A percentile compares a stretch with the other conserved stretches of the same genome.
phyloP scores from a whole-genome alignment of 2,329 filamentous ascomycete species.

The Purpureocillium lavendulum region DNA sequence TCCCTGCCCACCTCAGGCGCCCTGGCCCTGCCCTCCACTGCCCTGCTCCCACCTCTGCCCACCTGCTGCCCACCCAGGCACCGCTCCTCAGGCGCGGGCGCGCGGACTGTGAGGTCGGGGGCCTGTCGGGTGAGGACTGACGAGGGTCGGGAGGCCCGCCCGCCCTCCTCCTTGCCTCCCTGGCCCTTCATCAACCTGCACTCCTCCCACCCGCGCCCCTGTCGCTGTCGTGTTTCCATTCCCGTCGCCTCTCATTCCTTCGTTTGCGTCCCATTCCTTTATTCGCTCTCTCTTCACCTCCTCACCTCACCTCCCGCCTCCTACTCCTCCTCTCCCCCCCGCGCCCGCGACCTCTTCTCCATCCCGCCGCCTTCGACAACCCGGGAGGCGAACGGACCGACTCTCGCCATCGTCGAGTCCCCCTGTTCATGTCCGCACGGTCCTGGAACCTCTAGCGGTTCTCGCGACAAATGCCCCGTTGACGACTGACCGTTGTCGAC shows the following conservation, averaged over 20 bases:
- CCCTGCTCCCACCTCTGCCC: too few species aligned
- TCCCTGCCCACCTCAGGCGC: too few species aligned
- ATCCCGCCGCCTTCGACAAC: slow-evolving; percentile 20
- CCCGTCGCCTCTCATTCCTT: slow-evolving; percentile 16
- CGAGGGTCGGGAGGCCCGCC: too few species aligned
- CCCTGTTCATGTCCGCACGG: slow-evolving; percentile 15
- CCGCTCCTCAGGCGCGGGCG: too few species aligned
- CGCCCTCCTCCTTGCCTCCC: too few species aligned
- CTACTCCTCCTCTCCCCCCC: slow-evolving; percentile 12
- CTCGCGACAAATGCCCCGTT: slow-evolving; percentile 22
- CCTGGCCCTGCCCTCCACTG: too few species aligned
- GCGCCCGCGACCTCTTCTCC: slow-evolving; percentile 15
- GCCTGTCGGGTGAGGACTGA: too few species aligned
- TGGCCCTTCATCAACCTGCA: too few species aligned
- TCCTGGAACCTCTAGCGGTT: slow-evolving; percentile 20
- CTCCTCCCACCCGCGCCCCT: slow-evolving; percentile 9
- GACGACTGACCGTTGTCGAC: slow-evolving; percentile 18
- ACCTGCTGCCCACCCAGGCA: too few species aligned
- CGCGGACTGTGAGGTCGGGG: too few species aligned
- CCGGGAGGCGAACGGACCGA: slow-evolving; percentile 23
- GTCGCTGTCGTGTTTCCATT: slow-evolving; percentile 24
- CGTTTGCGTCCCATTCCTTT: slow-evolving; percentile 19
- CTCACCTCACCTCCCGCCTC: slow-evolving; percentile 13
- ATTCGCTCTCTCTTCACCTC: slow-evolving; percentile 15
- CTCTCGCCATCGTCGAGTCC: slow-evolving; percentile 19